Base-by-base conservation (phyloP, 257 asterid genomes). In the Fraxinus americana region DNA sequence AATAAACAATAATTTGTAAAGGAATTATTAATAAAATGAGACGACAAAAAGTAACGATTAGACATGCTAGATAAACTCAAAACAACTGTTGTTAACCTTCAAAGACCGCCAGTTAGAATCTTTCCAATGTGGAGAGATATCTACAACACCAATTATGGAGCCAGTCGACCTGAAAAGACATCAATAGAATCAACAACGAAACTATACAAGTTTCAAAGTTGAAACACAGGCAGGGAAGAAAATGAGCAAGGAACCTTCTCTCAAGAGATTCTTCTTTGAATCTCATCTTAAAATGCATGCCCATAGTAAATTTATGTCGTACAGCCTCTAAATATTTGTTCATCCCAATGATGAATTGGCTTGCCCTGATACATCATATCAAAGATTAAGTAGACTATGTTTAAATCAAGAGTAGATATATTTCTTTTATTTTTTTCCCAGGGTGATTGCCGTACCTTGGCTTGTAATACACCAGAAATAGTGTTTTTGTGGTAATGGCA, bases 221-320 rank as follows among this genome's bases (percentile, higher is more conserved):
- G 35, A 36, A 75, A 21, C 21, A 71, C 11, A 32, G 7, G 13
- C 67, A 2, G 5, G 67, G 59, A 7, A 30, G 4, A 45, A 48
- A 57, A 27, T 16, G 21, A 39, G 57, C 0, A 52, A 10, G 0
- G 35, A 71, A 88, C 93, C 92, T 89, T 86, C 89, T 86, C 85
- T 93, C 97, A 2, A 96, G 97, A 79, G 97, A 85, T 78, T 93
- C 98, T 73, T 92, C 96, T 87, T 90, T 94, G 71, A 93, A 93
- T 80, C 89, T 87, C 98, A 93, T 93, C 79, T 81, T 90, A 85
- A 93, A 90, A 65, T 96, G 93, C 94, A 85, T 85, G 38, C 98
- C 98, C 54, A 93, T 89, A 0, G 96, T 82, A 76, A 83, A 89
- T 38, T 83, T 86, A 39, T 83, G 86, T 39, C 85, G 75, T 71